Percentiles rank a stretch among this genome's conserved stretches.
Conservation (phyloP, 1,284 basidiomycete species). For the Singerocomus rubriflavus region DNA sequence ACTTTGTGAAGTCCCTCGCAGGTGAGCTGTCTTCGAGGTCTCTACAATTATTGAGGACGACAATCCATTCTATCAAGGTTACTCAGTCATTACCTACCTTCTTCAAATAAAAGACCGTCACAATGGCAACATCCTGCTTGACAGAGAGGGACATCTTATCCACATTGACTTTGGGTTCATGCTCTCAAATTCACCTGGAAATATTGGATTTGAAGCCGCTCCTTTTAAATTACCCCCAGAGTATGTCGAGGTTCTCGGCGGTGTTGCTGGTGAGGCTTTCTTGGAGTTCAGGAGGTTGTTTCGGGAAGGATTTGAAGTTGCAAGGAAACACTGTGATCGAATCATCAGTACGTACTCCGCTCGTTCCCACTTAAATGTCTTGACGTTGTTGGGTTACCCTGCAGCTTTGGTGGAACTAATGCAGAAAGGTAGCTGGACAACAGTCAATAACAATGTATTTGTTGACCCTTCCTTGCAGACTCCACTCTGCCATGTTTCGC, state of each 20-base stretch:
- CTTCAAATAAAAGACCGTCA: slow-evolving; percentile 99
- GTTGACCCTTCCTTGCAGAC: slow-evolving; percentile 48
- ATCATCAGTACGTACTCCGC: slow-evolving; percentile 75
- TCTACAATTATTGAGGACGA: not conserved
- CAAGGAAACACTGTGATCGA: slow-evolving; percentile 94
- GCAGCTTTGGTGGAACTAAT: slow-evolving; percentile 91
- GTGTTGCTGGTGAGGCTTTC: slow-evolving; percentile 75
- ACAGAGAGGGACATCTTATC: slow-evolving; percentile 90
- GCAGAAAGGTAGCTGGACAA: slow-evolving; percentile 74
- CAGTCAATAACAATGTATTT: not conserved
- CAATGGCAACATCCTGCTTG: slow-evolving; percentile 97
- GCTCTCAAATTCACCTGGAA: slow-evolving; percentile 94
- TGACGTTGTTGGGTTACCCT: slow-evolving; percentile 4
- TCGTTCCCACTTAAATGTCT: not conserved
- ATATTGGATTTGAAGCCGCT: slow-evolving; percentile 97
- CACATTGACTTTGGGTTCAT: slow-evolving; percentile 99
- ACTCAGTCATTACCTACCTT: slow-evolving; percentile 92
- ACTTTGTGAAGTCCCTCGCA: slow-evolving; percentile 94
- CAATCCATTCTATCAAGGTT: slow-evolving; percentile 49
- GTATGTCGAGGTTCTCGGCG: slow-evolving; percentile 96
- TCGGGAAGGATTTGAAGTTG: slow-evolving; percentile 90
- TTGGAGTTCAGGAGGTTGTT: slow-evolving; percentile 86
- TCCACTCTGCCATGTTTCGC: slow-evolving; percentile 92
- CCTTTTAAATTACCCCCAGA: slow-evolving; percentile 96
- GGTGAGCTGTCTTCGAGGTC: slow-evolving; percentile 41